Evolutionary conservation across 805 yeast genomes (phyloP).

Genomic region (Candida montana): DNA sequence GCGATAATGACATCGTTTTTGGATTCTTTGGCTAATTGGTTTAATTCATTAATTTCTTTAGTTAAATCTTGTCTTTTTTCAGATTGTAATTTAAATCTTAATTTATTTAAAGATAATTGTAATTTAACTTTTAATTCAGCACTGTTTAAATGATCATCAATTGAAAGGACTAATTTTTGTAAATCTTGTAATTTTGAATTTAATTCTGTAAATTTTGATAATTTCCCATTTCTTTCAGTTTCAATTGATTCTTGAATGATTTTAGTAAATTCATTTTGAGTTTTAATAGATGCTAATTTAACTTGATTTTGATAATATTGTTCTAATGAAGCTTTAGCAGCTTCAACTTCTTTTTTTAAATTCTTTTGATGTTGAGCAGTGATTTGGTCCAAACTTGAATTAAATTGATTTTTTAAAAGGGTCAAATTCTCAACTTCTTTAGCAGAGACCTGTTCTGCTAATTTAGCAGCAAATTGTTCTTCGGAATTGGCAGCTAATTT

Average conservation of each 20-base stretch:
- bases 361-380: slow-evolving; percentile 54
- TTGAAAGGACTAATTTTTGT: slow-evolving; percentile 43
- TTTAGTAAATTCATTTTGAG: slow-evolving; percentile 60
- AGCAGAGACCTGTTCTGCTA: slow-evolving; percentile 21
- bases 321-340: slow-evolving; percentile 57
- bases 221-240: slow-evolving; percentile 71
- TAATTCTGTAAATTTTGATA: slow-evolving; percentile 61
- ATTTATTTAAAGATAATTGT: slow-evolving; percentile 39
- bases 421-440: slow-evolving; percentile 55
- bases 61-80: slow-evolving; percentile 33
- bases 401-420: slow-evolving; percentile 55
- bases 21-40: slow-evolving; percentile 34
- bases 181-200: slow-evolving; percentile 49
- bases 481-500: slow-evolving; percentile 11
- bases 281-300: slow-evolving; percentile 58
- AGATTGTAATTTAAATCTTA: slow-evolving; percentile 36
- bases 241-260: slow-evolving; percentile 57
- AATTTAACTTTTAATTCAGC: slow-evolving; percentile 35
- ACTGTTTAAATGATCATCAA: slow-evolving; percentile 32
- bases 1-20: slow-evolving; percentile 43
- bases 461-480: slow-evolving; percentile 10
- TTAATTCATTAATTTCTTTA: slow-evolving; percentile 17
- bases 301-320: slow-evolving; percentile 73
- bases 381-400: slow-evolving; percentile 53
- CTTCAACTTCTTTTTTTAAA: slow-evolving; percentile 59